Conservation (phyloP, 2,329 filamentous ascomycete genomes). For the Neonectria punicea region DNA sequence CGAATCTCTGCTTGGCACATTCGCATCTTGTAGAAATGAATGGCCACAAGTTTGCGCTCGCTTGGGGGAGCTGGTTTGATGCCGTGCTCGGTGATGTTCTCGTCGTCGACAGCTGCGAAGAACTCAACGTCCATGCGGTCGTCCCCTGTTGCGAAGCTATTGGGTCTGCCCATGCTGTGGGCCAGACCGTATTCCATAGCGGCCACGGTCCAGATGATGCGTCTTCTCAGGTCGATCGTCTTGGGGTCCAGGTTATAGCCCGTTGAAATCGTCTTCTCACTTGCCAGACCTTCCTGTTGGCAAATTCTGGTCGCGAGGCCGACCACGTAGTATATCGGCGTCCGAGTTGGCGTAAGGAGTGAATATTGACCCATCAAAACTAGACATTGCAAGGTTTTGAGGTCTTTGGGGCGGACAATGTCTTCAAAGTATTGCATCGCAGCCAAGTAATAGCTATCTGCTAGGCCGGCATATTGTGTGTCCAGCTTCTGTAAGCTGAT, state of each 20-base stretch:
- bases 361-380: slow-evolving; percentile 91
- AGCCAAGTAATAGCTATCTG: slow-evolving; percentile 93
- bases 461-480: slow-evolving; percentile 88
- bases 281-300: slow-evolving; percentile 86
- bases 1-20: slow-evolving; percentile 89
- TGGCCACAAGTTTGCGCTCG: slow-evolving; percentile 86
- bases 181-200: slow-evolving; percentile 91
- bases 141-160: slow-evolving; percentile 82
- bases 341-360: slow-evolving; percentile 88
- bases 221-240: slow-evolving; percentile 88
- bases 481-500: slow-evolving; percentile 95
- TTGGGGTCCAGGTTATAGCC: slow-evolving; percentile 73
- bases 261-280: slow-evolving; percentile 85
- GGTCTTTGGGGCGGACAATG: slow-evolving; percentile 86
- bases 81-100: slow-evolving; percentile 81
- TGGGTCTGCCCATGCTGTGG: slow-evolving; percentile 87
- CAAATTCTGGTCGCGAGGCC: slow-evolving; percentile 88
- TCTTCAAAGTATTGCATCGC: slow-evolving; percentile 87
- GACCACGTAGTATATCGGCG: slow-evolving; percentile 92
- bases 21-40: slow-evolving; percentile 95
- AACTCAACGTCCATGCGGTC: slow-evolving; percentile 89
- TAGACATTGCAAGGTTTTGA: slow-evolving; percentile 91
- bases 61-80: slow-evolving; percentile 78
- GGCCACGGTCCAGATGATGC: slow-evolving; percentile 87
- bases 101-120: slow-evolving; percentile 84